Evolutionary conservation across 768 basidiomycete species (phyloP), one percentile per base, ranked within the genome.

Genomic region (Serendipita vermifera): DNA sequence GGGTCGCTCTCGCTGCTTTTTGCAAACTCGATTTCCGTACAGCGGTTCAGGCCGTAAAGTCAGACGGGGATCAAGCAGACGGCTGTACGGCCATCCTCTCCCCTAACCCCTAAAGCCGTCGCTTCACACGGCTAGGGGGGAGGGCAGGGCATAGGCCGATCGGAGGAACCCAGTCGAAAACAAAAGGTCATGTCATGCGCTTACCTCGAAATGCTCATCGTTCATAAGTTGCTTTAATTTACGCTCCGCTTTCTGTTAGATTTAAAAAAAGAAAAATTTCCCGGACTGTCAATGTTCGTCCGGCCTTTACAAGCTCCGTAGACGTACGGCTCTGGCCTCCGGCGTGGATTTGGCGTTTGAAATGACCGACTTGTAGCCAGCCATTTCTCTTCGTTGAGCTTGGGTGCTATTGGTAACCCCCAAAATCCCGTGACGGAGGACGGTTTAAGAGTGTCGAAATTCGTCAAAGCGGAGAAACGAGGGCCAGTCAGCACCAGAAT

Each of bases 171-270:
- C n/a, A n/a, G n/a, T n/a, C n/a, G n/a, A n/a, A n/a, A n/a, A n/a
- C n/a, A n/a, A n/a, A n/a, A n/a, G n/a, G n/a, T n/a, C 5, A 20
- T 20, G 5, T 7, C 15, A 17, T 20, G 27, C 27, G 38, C 56
- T 15, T 22, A 36, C 56, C 56, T 57, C 56, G 43, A 57, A 57
- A 20, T 57, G 46, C 43, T 57, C 56, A 36, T 57, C 56, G 41
- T 33, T 46, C 56, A 48, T 46, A 32, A 57, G 41, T 26, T 46
- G 43, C 56, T 57, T 46, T 15, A 57, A 2, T 36, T 40, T 51
- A 32, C 51, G 46, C 41, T 46, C 41, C 27, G 56, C 58, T 17
- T 54, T 41, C 38, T 51, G 29, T 31, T 15, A 31, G n/a, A n/a
- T n/a, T n/a, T n/a, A n/a, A n/a, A n/a, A n/a, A n/a, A n/a, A n/a